Base-by-base conservation (phyloP, 1,284 basidiomycete genomes). In the Singerocomus inundabilis region DNA sequence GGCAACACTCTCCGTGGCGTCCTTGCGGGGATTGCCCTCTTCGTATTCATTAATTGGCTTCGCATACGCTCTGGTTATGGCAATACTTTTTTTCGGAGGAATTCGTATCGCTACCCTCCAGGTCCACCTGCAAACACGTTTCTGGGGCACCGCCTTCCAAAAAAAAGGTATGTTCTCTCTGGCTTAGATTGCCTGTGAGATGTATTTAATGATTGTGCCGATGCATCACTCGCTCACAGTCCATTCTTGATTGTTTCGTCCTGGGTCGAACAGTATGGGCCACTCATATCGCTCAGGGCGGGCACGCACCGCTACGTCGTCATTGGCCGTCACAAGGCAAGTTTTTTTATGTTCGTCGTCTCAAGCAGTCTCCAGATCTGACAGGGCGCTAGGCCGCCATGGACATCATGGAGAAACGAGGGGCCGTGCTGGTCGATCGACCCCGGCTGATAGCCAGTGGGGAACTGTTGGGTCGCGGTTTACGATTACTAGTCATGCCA, bases 331-430 rank as follows among this genome's bases (percentile, higher is more conserved):
- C 34, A 56, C 31, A 28, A 58, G 47, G 52, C 29, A 26, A 32
- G 55, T 34, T 7, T 25, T 4, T n/a, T 26, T 5, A 9, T 28
- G 13, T 16, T n/a, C n/a, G 11, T 18, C 10, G 5, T 31, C 2
- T 32, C 24, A 40, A 28, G 16, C 3, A 3, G 7, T 29, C n/a
- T 10, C 11, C 28, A 25, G 29, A 48, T 25, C 21, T 48, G 42
- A 55, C 30, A 11, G 40, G 16, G 9, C 8, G 24, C 13, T 24
- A 56, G 57, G 53, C 57, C 0, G 53, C 48, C 38, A 36, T 44
- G 52, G 56, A 55, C 10, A 58, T 58, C 34, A 52, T 58, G 48
- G 56, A 58, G 21, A 55, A 42, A 29, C 38, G 34, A 21, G 53
- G 54, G 1, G 13, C 7, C 16, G 25, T 7, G 1, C 30, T 46